Base-by-base conservation (phyloP, 306 rosid genomes). In the Betula pendula region DNA sequence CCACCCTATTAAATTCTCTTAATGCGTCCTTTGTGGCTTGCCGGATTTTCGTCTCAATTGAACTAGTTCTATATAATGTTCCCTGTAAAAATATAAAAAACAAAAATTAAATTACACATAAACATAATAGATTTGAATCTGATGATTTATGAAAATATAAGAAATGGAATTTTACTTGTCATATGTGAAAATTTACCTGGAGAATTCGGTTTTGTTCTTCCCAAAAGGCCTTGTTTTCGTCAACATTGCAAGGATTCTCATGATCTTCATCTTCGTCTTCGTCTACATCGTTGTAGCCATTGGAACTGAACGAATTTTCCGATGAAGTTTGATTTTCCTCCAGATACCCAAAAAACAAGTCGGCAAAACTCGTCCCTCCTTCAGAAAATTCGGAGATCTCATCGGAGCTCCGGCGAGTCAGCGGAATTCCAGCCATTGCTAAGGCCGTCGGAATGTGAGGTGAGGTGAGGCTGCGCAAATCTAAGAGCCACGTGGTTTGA, bases 181-280 rank as follows among this genome's bases (percentile, higher is more conserved):
- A 4, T 10, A 6, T 16, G 51, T 31, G 51, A 68, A 25, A 62
- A 16, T 43, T 17, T 80, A 91, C 98, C 91, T 84, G 86, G 19
- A 94, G 90, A 78, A 83, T 84, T 10, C 83, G 84, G 1, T 79
- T 72, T 44, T 94, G 94, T 74, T 88, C 84, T 31, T 85, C 86
- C 98, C 98, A 94, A 62, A 87, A 94, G 53, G 76, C 75, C 73
- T 79, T 82, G 67, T 66, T 75, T 69, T 81, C 87, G 56, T 91
- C 85, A 2, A 35, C 22, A 15, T 69, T 22, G 67, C 52, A 40
- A 49, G 78, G 25, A 51, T 4, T 75, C 2, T 79, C 82, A 20
- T 79, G 25, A 51, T 4, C 72, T 1, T 79, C 82, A 20, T 79
- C 84, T 0, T 83, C 86, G 0, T 71, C 83, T 0, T 75, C 78